phyloP scores from a whole-genome alignment of 2,329 filamentous ascomycete genomes.

The Pyricularia grisea region DNA sequence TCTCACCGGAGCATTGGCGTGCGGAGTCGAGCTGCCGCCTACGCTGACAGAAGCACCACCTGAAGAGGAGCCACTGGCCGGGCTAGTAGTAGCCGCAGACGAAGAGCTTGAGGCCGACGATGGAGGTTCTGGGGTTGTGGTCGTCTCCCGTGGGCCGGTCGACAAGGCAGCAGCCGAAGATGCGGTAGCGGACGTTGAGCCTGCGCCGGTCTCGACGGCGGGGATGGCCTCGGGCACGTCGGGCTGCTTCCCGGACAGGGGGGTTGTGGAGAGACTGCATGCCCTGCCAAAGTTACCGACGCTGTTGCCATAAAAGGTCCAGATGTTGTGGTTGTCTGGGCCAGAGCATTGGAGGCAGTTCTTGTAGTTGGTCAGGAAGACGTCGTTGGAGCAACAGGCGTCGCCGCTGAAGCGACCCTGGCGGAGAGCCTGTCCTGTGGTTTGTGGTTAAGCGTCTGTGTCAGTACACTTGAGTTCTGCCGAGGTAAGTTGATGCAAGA shows the following conservation, averaged over 20 bases:
- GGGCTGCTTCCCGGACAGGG: constrained; percentile 11
- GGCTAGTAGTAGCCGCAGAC: neutral
- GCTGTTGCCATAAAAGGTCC: constrained; percentile 27
- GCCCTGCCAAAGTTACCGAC: constrained; percentile 18
- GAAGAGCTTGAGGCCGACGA: neutral
- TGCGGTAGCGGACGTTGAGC: neutral
- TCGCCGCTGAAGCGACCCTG: constrained; percentile 15
- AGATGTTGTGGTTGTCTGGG: constrained; percentile 29
- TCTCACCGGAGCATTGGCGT: neutral
- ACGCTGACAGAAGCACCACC: neutral
- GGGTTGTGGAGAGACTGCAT: constrained; percentile 18
- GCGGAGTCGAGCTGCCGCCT: neutral
- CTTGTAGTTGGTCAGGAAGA: constrained; percentile 27
- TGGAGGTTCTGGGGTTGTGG: neutral
- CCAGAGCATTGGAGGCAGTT: constrained; percentile 29
- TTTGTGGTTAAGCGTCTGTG: neutral
- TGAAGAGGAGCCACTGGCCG: neutral
- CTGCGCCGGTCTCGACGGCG: constrained; percentile 17
- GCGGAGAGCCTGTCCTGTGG: constrained; percentile 23
- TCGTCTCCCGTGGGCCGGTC: neutral
- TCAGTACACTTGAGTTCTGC: neutral
- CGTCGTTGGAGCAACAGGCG: constrained; percentile 24
- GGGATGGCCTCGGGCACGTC: constrained; percentile 11
- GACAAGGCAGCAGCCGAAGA: constrained; percentile 11
- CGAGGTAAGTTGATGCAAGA: neutral